Evolutionary conservation across 1,284 basidiomycete genomes (phyloP).

Genomic region (Testicularia cyperi): DNA sequence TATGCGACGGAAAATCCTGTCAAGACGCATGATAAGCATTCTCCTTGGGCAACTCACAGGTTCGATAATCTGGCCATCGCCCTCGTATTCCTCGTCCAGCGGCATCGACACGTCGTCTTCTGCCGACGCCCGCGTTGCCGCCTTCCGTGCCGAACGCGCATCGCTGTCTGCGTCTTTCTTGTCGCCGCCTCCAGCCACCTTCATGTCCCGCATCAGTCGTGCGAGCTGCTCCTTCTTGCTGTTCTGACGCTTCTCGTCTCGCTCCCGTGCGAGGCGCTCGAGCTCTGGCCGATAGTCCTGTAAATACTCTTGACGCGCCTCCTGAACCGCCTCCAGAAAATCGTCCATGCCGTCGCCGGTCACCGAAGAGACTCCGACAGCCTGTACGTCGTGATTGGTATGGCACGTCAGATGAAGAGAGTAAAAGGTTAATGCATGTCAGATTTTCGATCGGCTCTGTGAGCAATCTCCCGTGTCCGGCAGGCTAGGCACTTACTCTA

Average conservation of each 20-base stretch:
- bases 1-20: conserved; percentile 9
- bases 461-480: background rate
- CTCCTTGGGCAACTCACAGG: conserved; percentile 35
- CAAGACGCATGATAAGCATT: too few relatives aligned
- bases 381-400: conserved; percentile 63
- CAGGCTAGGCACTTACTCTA: conserved; percentile 66
- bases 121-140: too few relatives aligned
- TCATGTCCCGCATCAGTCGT: conserved; percentile 81
- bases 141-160: background rate
- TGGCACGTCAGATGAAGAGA: conserved; percentile 4
- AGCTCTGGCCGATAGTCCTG: conserved; percentile 92
- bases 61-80: conserved; percentile 58
- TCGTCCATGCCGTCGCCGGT: conserved; percentile 89
- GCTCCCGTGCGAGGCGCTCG: conserved; percentile 67
- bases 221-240: conserved; percentile 71
- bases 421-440: too few relatives aligned
- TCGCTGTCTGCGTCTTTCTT: conserved; percentile 2
- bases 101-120: conserved; percentile 22
- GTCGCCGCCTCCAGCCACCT: conserved; percentile 56
- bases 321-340: conserved; percentile 87
- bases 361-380: conserved; percentile 92
- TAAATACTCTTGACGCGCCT: conserved; percentile 78
- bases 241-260: conserved; percentile 69
- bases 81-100: conserved; percentile 50
- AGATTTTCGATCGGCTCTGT: too few relatives aligned